A percentile compares a stretch with the other conserved stretches of the same genome.
Evolutionary conservation across 306 rosid species (phyloP).

Genomic region (Cucumis sativus): Cucumber_9930_V3 NC_026658.2:21201501-21202000

Average conservation of each 20-base stretch:
- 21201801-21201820: neutral
- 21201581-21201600: constrained; percentile 96
- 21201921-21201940: too few relatives aligned
- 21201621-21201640: constrained; percentile 93
- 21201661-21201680: constrained; percentile 98
- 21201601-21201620: constrained; percentile 99
- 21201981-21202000: too few relatives aligned
- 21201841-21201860: neutral
- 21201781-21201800: neutral
- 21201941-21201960: too few relatives aligned
- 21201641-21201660: constrained; percentile 95
- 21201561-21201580: constrained; percentile 89
- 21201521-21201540: constrained; percentile 31
- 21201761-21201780: neutral
- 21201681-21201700: constrained; percentile 96
- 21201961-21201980: too few relatives aligned
- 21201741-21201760: neutral
- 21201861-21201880: neutral
- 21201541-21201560: constrained; percentile 94
- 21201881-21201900: too few relatives aligned
- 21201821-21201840: neutral
- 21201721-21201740: neutral
- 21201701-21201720: constrained; percentile 98
- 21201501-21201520: constrained; percentile 1
- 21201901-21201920: too few relatives aligned